These are phyloP conservation scores for Beauveria bassiana DNA, from an alignment of 2,329 filamentous ascomycete genomes.

Conservation along the genomic window DNA sequence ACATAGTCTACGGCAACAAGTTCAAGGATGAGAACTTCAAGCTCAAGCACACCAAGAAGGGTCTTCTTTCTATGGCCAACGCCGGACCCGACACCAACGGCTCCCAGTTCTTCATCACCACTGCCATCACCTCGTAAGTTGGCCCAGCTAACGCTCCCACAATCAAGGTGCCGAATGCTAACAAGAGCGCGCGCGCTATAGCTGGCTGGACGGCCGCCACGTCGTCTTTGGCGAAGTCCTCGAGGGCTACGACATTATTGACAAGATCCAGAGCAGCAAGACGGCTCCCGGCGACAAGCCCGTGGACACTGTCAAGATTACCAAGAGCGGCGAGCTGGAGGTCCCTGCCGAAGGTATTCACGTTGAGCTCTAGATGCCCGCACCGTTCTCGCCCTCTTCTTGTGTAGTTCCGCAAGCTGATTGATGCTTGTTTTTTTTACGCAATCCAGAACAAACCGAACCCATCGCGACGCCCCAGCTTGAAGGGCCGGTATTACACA, in stretches of 20 bases:
- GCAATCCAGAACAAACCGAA: slow-evolving; percentile 22
- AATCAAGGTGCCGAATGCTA: neutral
- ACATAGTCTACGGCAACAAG: slow-evolving; percentile 72
- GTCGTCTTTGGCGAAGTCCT: slow-evolving; percentile 86
- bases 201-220: slow-evolving; percentile 77
- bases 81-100: slow-evolving; percentile 80
- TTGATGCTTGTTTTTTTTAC: slow-evolving; percentile 17
- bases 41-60: slow-evolving; percentile 83
- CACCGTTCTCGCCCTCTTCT: slow-evolving; percentile 6
- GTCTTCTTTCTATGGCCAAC: slow-evolving; percentile 79
- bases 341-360: slow-evolving; percentile 89
- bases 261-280: slow-evolving; percentile 66
- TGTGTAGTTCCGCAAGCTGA: slow-evolving; percentile 27
- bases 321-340: slow-evolving; percentile 75
- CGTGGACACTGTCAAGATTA: slow-evolving; percentile 61
- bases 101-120: slow-evolving; percentile 89
- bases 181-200: slow-evolving; percentile 28
- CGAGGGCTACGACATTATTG: slow-evolving; percentile 74
- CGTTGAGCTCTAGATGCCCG: slow-evolving; percentile 66
- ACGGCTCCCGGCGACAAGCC: slow-evolving; percentile 65
- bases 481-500: neutral
- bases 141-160: too few relatives aligned
- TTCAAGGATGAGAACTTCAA: slow-evolving; percentile 93
- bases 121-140: slow-evolving; percentile 64
- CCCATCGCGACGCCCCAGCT: neutral